phyloP scores from a whole-genome alignment of 192 early-diverging fungal genomes.

The Obelidium mucronatum region DNA sequence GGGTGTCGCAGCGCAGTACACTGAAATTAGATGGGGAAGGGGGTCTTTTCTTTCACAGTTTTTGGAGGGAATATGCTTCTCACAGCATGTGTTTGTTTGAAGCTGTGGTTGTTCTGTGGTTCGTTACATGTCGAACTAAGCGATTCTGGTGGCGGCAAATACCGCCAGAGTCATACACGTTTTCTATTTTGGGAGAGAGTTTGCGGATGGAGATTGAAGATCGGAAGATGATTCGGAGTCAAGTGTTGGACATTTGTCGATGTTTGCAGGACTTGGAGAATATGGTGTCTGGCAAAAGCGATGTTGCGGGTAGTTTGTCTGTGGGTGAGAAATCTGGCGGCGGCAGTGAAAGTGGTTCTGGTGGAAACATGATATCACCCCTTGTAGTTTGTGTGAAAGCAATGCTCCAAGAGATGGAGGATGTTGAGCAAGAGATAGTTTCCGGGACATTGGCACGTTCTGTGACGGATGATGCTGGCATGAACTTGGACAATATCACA shows the following conservation, averaged over 20 bases:
- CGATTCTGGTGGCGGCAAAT: neutral
- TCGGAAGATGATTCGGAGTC: neutral
- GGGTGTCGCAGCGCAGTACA: neutral
- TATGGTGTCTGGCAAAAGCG: neutral
- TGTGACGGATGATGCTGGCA: neutral
- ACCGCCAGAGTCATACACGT: neutral
- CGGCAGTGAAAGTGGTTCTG: neutral
- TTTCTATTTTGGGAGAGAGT: neutral
- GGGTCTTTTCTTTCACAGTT: neutral
- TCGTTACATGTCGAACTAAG: neutral
- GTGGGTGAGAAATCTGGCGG: neutral
- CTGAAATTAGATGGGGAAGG: neutral
- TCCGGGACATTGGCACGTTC: no score
- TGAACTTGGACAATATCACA: neutral
- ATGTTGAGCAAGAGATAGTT: neutral
- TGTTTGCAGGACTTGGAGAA: conserved; percentile 20
- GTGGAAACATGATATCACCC: conserved; percentile 4
- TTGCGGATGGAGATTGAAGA: neutral
- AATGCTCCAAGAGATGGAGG: conserved; percentile 16
- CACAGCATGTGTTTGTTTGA: conserved; percentile 1
- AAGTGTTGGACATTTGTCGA: conserved; percentile 19
- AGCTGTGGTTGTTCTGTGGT: conserved; percentile 21
- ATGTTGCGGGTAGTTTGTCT: neutral
- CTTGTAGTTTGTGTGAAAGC: neutral
- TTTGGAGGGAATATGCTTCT: neutral